phyloP scores from a whole-genome alignment of 371 early-diverging fungal species.

The Amoeboaphelidium protococcarum region DNA sequence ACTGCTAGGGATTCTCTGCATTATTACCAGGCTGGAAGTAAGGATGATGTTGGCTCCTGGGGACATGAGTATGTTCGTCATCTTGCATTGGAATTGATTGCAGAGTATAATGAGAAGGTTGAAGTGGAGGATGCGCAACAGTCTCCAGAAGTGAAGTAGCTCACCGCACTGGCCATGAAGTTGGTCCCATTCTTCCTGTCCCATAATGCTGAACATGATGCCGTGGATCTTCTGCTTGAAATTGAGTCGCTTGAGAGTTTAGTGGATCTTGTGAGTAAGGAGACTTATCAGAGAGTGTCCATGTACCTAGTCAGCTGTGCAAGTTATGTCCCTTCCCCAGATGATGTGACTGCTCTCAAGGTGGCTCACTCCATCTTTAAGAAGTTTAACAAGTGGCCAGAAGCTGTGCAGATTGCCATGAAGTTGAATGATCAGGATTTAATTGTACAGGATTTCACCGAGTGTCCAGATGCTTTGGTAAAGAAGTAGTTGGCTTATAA shows the following conservation, averaged over 20 bases:
- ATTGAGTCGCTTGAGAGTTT: slow-evolving; percentile 52
- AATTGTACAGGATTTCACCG: slow-evolving; percentile 65
- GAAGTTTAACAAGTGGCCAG: slow-evolving; percentile 41
- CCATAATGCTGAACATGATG: slow-evolving; percentile 93
- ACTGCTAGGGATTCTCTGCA: slow-evolving; percentile 43
- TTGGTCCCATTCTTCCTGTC: slow-evolving; percentile 79
- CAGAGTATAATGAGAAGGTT: slow-evolving; percentile 37
- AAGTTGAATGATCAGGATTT: slow-evolving; percentile 46
- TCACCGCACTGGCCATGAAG: slow-evolving; percentile 40
- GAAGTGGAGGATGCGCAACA: slow-evolving; percentile 10
- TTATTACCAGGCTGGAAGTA: slow-evolving; percentile 53
- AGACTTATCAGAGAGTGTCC: slow-evolving; percentile 80
- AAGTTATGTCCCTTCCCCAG: slow-evolving; percentile 62
- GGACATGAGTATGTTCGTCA: slow-evolving; percentile 97
- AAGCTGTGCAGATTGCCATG: slow-evolving; percentile 61
- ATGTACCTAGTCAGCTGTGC: slow-evolving; percentile 80
- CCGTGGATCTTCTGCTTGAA: slow-evolving; percentile 76
- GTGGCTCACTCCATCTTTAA: slow-evolving; percentile 75
- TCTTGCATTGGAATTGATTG: slow-evolving; percentile 67
- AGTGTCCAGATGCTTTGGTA: slow-evolving; percentile 39
- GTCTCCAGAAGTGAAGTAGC: slow-evolving; percentile 14
- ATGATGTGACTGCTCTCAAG: slow-evolving; percentile 50
- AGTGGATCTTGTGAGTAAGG: slow-evolving; percentile 51
- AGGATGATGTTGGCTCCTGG: slow-evolving; percentile 64
- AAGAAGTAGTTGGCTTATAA: slow-evolving; percentile 87